Base-by-base conservation (phyloP, 208 protist species). In the Acanthamoeba divionensis region DNA sequence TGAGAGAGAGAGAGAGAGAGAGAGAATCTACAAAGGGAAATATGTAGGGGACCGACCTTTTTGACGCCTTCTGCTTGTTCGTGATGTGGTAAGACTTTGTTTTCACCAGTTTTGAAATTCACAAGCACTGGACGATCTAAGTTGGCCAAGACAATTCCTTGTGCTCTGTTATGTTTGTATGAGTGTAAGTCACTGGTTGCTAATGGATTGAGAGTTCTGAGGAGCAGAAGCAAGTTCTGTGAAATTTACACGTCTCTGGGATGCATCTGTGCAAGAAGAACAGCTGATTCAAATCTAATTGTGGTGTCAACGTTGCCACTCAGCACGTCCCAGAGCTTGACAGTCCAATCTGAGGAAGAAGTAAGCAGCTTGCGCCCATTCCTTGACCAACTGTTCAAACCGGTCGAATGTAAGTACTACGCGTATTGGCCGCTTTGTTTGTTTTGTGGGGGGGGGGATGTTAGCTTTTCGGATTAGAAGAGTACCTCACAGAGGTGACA, bases 301-400 rank as follows among this genome's bases (percentile, higher is more conserved):
- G 48, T 80, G 2, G 45, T 38, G n/a, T 90, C 77, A 12, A 90
- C 75, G 13, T 5, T 57, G 44, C 47, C 10, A 45, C 8, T 62
- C n/a, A 91, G 8, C 29, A 95, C 47, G 86, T 94, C 92, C 93
- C 93, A 95, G 21, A 92, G 29, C 63, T 89, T 79, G 1, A 93
- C 18, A 21, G 71, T 89, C 9, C 91, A 69, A 60, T 94, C 90
- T 38, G 5, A 65, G 12, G 63, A 82, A 29, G 47, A 4, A 4
- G 65, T 90, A 24, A 93, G 41, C 33, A 95, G 48, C 21, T 63
- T 90, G 18, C 80, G 85, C 12, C 91, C 90, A 52, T 89, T 69
- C n/a, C 90, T 55, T 18, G 93, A 90, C 93, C 93, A 95, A 50
- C 87, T 86, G 38, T 29, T 21, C 10, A 1, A n/a, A 8, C 66